Evolutionary conservation across 495 filamentous ascomycete species (phyloP).

Genomic region (Penicillium maclennaniae): DNA sequence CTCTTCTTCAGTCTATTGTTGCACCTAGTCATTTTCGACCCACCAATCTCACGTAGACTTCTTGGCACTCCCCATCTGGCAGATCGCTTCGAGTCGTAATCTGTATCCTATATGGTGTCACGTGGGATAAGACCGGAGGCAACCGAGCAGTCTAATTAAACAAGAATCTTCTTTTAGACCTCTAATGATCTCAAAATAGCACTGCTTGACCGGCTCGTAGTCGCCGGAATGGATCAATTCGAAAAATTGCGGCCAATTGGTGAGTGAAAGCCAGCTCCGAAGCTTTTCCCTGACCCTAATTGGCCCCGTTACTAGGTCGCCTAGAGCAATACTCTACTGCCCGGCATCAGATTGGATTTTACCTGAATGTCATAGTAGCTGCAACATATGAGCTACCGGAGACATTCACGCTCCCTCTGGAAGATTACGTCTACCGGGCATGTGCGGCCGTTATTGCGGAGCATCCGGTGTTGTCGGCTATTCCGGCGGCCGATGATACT

Average conservation of each 20-base stretch:
- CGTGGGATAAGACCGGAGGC: background rate
- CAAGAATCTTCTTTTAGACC: background rate
- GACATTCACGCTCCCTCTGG: slow-evolving; percentile 24
- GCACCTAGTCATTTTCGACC: background rate
- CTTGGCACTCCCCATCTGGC: background rate
- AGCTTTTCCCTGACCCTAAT: slow-evolving; percentile 6
- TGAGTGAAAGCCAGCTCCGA: slow-evolving; percentile 11
- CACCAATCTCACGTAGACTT: background rate
- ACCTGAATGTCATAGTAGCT: slow-evolving; percentile 39
- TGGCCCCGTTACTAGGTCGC: slow-evolving; percentile 21
- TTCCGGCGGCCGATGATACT: slow-evolving; percentile 39
- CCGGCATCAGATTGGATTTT: slow-evolving; percentile 42
- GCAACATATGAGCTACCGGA: slow-evolving; percentile 36
- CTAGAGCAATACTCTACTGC: slow-evolving; percentile 43
- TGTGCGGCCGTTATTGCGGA: slow-evolving; percentile 34
- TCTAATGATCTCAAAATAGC: background rate
- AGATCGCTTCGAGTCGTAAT: background rate
- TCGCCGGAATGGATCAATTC: slow-evolving; percentile 18
- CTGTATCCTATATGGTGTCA: background rate
- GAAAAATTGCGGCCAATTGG: slow-evolving; percentile 29
- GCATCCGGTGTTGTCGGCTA: slow-evolving; percentile 42
- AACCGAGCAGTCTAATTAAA: background rate
- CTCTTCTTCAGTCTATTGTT: too few relatives aligned
- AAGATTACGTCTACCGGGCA: slow-evolving; percentile 35
- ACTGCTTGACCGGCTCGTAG: background rate